Conservation (phyloP, 2,329 filamentous ascomycete genomes). For the Diaporthe sp. region DNA sequence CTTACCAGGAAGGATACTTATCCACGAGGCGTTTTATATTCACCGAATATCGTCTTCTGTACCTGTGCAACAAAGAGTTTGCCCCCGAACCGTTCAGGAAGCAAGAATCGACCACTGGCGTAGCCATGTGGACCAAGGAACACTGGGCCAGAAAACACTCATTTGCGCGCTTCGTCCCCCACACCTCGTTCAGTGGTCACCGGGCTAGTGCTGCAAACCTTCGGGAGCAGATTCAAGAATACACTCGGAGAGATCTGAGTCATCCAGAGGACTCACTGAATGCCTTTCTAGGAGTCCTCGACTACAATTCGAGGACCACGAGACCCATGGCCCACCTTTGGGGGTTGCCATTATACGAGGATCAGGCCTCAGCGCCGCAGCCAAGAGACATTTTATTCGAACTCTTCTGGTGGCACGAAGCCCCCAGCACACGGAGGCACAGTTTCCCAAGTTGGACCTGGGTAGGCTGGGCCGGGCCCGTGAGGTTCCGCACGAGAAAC, state of each 20-base stretch:
- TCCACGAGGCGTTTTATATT: slow-evolving; percentile 6
- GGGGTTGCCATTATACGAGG: neutral
- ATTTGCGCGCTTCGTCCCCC: neutral
- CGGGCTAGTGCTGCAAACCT: neutral
- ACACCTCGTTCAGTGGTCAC: neutral
- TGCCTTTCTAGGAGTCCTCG: neutral
- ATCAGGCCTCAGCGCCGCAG: neutral
- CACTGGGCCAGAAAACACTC: neutral
- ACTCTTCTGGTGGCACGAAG: neutral
- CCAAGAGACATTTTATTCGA: slow-evolving; percentile 10
- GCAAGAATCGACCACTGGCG: neutral
- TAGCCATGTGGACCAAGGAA: neutral
- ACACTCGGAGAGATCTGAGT: neutral
- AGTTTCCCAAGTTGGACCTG: slow-evolving; percentile 4
- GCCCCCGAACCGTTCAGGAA: neutral
- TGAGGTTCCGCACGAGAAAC: neutral
- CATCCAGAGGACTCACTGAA: neutral
- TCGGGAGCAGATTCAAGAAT: neutral
- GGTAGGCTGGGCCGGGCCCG: neutral
- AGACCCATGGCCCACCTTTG: neutral
- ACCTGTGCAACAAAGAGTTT: neutral
- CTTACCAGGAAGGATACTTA: slow-evolving; percentile 4
- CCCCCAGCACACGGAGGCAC: neutral
- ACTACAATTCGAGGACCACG: neutral
- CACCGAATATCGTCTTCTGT: neutral